Evolutionary conservation across 352 stramenopile species (phyloP).

Genomic region (Globisporangium canariense): DNA sequence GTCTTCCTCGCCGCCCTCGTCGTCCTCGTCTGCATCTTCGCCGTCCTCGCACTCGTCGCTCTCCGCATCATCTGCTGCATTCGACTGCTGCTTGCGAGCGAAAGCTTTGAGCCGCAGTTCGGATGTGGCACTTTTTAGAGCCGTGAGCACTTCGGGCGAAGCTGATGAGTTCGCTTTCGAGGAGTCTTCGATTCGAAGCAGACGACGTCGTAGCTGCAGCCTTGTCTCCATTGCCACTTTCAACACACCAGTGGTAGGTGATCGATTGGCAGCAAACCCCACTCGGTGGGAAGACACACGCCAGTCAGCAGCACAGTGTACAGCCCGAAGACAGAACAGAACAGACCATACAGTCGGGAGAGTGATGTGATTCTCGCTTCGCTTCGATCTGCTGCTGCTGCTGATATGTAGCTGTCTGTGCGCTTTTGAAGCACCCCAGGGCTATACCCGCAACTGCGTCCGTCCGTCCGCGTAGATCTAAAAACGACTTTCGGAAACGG

Average conservation of each 20-base stretch:
- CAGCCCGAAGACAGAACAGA: too few relatives aligned
- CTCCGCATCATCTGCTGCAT: slow-evolving; percentile 25
- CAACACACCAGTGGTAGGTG: background rate
- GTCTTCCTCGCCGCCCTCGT: slow-evolving; percentile 37
- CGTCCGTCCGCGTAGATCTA: too few relatives aligned
- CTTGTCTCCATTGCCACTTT: slow-evolving; percentile 31
- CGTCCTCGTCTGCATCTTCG: slow-evolving; percentile 49
- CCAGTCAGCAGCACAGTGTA: background rate
- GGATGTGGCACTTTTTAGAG: background rate
- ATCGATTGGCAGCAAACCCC: background rate
- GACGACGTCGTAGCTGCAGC: slow-evolving; percentile 28
- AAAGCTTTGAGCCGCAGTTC: background rate
- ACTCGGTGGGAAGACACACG: background rate
- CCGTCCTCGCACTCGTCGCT: slow-evolving; percentile 23
- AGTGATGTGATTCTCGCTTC: too few relatives aligned
- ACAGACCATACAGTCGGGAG: too few relatives aligned
- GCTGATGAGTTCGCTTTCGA: background rate
- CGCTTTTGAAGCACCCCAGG: too few relatives aligned
- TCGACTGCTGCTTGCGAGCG: background rate
- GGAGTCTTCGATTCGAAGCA: slow-evolving; percentile 39
- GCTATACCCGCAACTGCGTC: too few relatives aligned
- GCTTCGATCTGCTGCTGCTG: too few relatives aligned
- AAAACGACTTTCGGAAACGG: too few relatives aligned
- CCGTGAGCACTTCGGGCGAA: background rate
- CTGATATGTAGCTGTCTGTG: too few relatives aligned